Evolutionary conservation across 768 basidiomycete genomes (phyloP).

Genomic region (Lentinula aciculospora): DNA sequence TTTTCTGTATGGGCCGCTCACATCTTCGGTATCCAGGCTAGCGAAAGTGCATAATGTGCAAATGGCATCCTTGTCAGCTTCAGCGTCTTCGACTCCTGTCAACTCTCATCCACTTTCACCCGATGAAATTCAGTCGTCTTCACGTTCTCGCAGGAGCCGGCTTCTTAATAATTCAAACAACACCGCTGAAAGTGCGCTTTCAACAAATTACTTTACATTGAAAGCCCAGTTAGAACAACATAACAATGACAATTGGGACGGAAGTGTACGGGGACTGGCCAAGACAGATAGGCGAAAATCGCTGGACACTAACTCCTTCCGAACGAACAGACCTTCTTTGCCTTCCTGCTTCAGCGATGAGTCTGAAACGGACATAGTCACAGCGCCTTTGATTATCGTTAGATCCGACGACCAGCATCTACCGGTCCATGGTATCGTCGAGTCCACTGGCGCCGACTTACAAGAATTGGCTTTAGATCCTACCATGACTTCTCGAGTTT

Average conservation of each 20-base stretch:
- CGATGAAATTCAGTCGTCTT: conserved; percentile 35
- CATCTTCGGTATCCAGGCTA: too few relatives aligned
- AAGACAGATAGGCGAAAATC: conserved; percentile 30
- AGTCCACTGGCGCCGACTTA: conserved; percentile 3
- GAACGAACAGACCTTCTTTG: conserved; percentile 17
- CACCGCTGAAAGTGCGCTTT: conserved; percentile 14
- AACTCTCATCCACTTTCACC: conserved; percentile 68
- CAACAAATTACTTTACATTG: conserved; percentile 54
- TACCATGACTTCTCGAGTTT: conserved; percentile 38
- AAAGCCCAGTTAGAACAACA: conserved; percentile 56
- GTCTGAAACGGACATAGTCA: conserved; percentile 17
- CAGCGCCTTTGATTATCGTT: conserved; percentile 40
- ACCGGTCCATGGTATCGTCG: background rate
- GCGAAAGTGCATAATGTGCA: too few relatives aligned
- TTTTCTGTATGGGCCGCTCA: too few relatives aligned
- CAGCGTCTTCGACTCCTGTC: conserved; percentile 42
- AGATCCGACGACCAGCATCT: conserved; percentile 24
- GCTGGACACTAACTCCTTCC: conserved; percentile 12
- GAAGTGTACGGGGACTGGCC: conserved; percentile 53
- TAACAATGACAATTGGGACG: conserved; percentile 35
- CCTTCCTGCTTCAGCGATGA: conserved; percentile 27
- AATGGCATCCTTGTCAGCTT: background rate
- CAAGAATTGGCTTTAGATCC: conserved; percentile 17
- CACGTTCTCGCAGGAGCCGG: conserved; percentile 6
- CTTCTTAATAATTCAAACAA: background rate